These are phyloP conservation scores for Phytophthora boehmeriae DNA, from an alignment of 352 stramenopile genomes.

Conservation along the genomic window DNA sequence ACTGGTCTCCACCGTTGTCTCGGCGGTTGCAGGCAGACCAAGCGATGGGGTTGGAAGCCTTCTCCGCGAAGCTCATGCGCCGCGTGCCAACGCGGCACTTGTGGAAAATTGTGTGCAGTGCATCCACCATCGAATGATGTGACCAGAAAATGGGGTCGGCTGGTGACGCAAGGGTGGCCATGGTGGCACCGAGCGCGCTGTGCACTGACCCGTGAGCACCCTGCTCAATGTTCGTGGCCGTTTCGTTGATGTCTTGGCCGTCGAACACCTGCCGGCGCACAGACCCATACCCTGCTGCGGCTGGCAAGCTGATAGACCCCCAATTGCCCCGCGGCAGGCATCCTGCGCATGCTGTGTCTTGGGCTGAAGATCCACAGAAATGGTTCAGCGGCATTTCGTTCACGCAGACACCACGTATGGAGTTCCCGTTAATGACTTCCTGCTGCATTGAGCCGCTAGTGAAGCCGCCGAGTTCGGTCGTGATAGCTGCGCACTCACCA, in stretches of 20 bases:
- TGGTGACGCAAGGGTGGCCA: constrained; percentile 42
- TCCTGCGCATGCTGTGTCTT: constrained; percentile 18
- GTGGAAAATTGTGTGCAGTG: constrained; percentile 64
- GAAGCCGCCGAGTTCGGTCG: constrained; percentile 35
- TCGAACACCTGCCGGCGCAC: constrained; percentile 40
- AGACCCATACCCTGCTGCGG: constrained; percentile 26
- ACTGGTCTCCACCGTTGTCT: not conserved
- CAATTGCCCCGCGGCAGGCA: constrained; percentile 53
- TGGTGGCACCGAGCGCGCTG: constrained; percentile 36
- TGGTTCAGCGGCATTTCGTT: constrained; percentile 35
- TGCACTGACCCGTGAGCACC: constrained; percentile 52
- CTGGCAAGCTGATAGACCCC: constrained; percentile 21
- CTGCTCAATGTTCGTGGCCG: constrained; percentile 36
- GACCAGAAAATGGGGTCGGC: constrained; percentile 70
- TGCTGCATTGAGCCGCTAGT: constrained; percentile 13
- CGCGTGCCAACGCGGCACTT: constrained; percentile 51
- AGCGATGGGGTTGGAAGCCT: constrained; percentile 34
- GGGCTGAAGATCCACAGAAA: constrained; percentile 43
- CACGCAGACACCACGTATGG: constrained; percentile 32
- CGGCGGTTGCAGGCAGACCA: constrained; percentile 43
- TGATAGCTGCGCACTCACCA: constrained; percentile 39
- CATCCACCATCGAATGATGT: constrained; percentile 63
- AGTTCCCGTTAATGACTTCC: constrained; percentile 34
- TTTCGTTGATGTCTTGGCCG: constrained; percentile 38
- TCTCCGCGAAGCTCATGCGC: constrained; percentile 45